Percentiles rank a stretch among this genome's conserved stretches.
These are phyloP conservation scores for Crucibulum laeve DNA, from an alignment of 768 basidiomycete genomes.

Conservation along the genomic window DNA sequence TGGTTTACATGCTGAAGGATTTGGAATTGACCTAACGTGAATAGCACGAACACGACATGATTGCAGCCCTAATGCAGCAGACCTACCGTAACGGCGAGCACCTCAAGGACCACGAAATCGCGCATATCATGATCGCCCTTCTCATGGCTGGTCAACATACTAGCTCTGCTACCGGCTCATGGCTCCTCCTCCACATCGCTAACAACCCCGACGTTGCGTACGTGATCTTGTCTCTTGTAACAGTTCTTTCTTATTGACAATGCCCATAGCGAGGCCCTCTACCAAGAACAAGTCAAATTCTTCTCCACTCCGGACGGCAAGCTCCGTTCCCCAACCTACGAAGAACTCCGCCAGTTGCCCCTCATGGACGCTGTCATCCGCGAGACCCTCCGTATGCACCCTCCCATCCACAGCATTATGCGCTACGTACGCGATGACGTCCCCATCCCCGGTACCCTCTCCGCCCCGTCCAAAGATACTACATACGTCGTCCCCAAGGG, in stretches of 20 bases:
- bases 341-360: slow-evolving; percentile 80
- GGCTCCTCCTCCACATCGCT: slow-evolving; percentile 87
- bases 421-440: slow-evolving; percentile 88
- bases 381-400: slow-evolving; percentile 90
- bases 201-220: slow-evolving; percentile 70
- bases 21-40: too few relatives aligned
- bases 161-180: slow-evolving; percentile 87
- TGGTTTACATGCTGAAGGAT: too few relatives aligned
- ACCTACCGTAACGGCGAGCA: slow-evolving; percentile 76
- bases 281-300: slow-evolving; percentile 82
- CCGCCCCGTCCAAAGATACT: slow-evolving; percentile 69
- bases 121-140: slow-evolving; percentile 97
- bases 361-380: slow-evolving; percentile 87
- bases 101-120: slow-evolving; percentile 86
- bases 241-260: too few relatives aligned
- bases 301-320: slow-evolving; percentile 80
- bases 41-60: slow-evolving; percentile 83
- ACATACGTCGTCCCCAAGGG: slow-evolving; percentile 88
- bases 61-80: slow-evolving; percentile 79
- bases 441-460: slow-evolving; percentile 73
- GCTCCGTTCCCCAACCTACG: slow-evolving; percentile 77
- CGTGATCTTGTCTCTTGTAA: too few relatives aligned
- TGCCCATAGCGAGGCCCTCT: slow-evolving; percentile 74
- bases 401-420: slow-evolving; percentile 94
- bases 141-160: slow-evolving; percentile 99